A percentile compares a stretch with the other conserved stretches of the same genome.
Evolutionary conservation across 1,284 basidiomycete genomes (phyloP).

Genomic region (Malassezia dermatis): DNA sequence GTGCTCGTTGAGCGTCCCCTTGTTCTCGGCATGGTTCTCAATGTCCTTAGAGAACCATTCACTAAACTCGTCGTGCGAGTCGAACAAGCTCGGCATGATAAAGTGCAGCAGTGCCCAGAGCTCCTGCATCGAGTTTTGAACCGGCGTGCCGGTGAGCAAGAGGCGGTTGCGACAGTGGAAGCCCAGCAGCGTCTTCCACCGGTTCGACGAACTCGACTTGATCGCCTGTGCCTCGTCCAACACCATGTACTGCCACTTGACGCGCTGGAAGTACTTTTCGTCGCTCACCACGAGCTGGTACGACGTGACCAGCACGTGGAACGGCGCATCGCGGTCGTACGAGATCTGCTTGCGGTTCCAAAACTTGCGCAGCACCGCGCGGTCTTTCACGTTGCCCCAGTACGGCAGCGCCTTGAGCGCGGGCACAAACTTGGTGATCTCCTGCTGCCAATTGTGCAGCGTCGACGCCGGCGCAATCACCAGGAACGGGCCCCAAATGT

Average conservation of each 20-base stretch:
- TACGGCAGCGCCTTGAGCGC: constrained; percentile 88
- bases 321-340: constrained; percentile 87
- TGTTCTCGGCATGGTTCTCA: constrained; percentile 72
- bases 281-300: constrained; percentile 96
- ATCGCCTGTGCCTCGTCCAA: constrained; percentile 99
- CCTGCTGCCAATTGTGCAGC: constrained; percentile 98
- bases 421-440: constrained; percentile 89
- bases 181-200: constrained; percentile 93
- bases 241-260: constrained; percentile 99
- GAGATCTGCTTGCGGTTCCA: constrained; percentile 98
- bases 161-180: constrained; percentile 94
- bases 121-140: constrained; percentile 99
- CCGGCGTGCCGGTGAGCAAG: constrained; percentile 90
- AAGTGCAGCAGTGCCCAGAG: constrained; percentile 99
- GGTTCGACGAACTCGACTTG: constrained; percentile 91
- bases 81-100: constrained; percentile 98
- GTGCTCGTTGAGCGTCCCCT: constrained; percentile 78
- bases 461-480: constrained; percentile 97
- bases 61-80: constrained; percentile 98
- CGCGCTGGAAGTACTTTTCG: constrained; percentile 92
- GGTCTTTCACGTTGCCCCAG: constrained; percentile 96
- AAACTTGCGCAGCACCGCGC: constrained; percentile 84
- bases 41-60: constrained; percentile 99
- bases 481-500: constrained; percentile 99
- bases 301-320: constrained; percentile 92